Conservation (phyloP, 306 rosid genomes). For the Echinosophora koreensis region DNA sequence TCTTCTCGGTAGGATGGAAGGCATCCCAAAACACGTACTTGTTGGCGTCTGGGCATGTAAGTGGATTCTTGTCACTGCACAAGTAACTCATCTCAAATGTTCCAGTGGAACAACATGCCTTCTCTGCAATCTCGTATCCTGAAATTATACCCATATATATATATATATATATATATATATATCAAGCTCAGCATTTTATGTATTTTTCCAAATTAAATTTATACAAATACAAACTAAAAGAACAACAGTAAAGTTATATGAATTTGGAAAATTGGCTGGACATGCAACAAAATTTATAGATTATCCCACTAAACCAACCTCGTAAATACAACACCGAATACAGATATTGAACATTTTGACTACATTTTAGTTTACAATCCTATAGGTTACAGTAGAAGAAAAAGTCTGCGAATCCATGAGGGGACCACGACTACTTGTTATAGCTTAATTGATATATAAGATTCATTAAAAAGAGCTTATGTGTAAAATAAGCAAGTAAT, state of each 20-base stretch:
- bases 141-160: constrained; percentile 32
- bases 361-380: too few species aligned
- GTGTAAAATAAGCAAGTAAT: too few species aligned
- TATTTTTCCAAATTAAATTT: background rate
- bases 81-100: constrained; percentile 56
- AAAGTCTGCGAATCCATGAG: too few species aligned
- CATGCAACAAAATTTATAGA: too few species aligned
- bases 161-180: too few species aligned
- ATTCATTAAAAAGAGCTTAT: too few species aligned
- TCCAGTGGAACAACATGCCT: constrained; percentile 56
- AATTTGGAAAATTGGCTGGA: too few species aligned
- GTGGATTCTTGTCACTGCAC: constrained; percentile 50
- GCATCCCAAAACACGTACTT: constrained; percentile 62
- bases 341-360: too few species aligned
- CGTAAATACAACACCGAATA: background rate
- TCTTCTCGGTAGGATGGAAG: constrained; percentile 55
- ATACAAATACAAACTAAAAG: background rate
- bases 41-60: constrained; percentile 49
- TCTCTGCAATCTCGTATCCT: constrained; percentile 49
- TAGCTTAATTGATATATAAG: too few species aligned
- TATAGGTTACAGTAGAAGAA: background rate
- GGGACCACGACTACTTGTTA: too few species aligned
- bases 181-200: background rate
- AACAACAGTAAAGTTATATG: too few species aligned
- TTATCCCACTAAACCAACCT: too few species aligned